Evolutionary conservation across 208 protist genomes (phyloP).

Genomic region (Acanthamoeba royreba): DNA sequence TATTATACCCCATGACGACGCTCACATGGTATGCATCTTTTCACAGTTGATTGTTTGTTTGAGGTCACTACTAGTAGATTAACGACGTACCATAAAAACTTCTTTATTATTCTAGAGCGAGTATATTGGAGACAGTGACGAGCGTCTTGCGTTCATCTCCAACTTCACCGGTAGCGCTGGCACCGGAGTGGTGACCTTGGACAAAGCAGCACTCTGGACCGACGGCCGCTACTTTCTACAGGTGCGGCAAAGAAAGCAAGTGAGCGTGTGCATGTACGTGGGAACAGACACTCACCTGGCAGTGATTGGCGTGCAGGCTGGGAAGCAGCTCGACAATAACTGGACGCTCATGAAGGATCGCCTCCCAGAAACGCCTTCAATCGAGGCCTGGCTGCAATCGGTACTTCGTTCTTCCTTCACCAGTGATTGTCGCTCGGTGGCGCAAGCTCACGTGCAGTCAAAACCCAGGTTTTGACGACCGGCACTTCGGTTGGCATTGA

Average conservation of each 20-base stretch:
- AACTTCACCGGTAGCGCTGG: conserved; percentile 95
- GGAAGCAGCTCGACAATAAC: conserved; percentile 5
- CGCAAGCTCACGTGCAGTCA: neutral
- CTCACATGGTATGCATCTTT: conserved; percentile 81
- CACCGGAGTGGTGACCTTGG: conserved; percentile 71
- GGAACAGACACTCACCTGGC: neutral
- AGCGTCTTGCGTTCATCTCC: conserved; percentile 90
- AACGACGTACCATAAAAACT: neutral
- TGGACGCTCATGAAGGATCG: conserved; percentile 74
- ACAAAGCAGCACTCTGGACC: conserved; percentile 90
- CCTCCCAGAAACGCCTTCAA: conserved; percentile 53
- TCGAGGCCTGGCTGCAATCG: conserved; percentile 51
- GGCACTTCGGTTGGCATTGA: conserved; percentile 58
- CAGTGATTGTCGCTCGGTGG: neutral
- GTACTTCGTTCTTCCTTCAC: neutral
- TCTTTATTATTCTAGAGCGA: conserved; percentile 73
- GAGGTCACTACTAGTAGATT: neutral
- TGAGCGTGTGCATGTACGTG: neutral
- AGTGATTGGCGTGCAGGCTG: too few relatives aligned
- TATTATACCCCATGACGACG: conserved; percentile 89
- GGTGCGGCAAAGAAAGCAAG: conserved; percentile 67
- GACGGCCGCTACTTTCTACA: conserved; percentile 96
- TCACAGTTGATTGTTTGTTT: neutral
- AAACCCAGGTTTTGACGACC: neutral
- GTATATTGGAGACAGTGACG: conserved; percentile 88